Evolutionary conservation across 2,329 filamentous ascomycete species (phyloP).

Genomic region (Thielaviopsis populi): DNA sequence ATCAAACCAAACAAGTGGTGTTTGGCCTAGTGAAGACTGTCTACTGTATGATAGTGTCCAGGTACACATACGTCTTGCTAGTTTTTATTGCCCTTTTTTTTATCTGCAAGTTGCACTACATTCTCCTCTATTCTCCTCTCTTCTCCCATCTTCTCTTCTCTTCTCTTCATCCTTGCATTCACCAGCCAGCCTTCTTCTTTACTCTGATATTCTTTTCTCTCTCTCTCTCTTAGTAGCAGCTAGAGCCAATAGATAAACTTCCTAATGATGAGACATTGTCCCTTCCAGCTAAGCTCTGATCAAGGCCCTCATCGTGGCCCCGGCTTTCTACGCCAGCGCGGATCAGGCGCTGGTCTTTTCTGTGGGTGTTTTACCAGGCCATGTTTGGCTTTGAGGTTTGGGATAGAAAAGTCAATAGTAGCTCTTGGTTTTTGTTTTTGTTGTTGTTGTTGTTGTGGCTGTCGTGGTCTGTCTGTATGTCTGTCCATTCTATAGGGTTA

Average conservation of each 20-base stretch:
- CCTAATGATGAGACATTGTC: background rate
- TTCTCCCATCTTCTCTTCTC: background rate
- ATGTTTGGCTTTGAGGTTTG: background rate
- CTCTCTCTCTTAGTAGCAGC: background rate
- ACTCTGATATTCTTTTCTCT: background rate
- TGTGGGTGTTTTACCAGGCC: background rate
- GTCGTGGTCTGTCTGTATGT: too few relatives aligned
- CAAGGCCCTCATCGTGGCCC: background rate
- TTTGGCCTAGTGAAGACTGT: too few relatives aligned
- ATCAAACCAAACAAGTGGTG: too few relatives aligned
- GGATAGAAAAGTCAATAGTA: too few relatives aligned
- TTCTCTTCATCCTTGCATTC: background rate
- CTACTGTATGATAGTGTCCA: too few relatives aligned
- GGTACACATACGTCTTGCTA: too few relatives aligned
- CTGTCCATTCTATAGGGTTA: too few relatives aligned
- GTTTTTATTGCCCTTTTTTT: too few relatives aligned
- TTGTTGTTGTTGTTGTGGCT: background rate
- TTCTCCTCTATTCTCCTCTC: too few relatives aligned
- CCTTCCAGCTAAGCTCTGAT: background rate
- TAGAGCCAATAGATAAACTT: constrained; percentile 1
- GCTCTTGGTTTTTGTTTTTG: background rate
- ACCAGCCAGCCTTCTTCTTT: background rate
- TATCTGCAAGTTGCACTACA: too few relatives aligned
- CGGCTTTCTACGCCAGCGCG: background rate
- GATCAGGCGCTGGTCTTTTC: background rate